Percentiles rank a stretch among this genome's conserved stretches.
These are phyloP conservation scores for Boletus sensibilis DNA, from an alignment of 768 basidiomycete genomes.

Conservation along the genomic window DNA sequence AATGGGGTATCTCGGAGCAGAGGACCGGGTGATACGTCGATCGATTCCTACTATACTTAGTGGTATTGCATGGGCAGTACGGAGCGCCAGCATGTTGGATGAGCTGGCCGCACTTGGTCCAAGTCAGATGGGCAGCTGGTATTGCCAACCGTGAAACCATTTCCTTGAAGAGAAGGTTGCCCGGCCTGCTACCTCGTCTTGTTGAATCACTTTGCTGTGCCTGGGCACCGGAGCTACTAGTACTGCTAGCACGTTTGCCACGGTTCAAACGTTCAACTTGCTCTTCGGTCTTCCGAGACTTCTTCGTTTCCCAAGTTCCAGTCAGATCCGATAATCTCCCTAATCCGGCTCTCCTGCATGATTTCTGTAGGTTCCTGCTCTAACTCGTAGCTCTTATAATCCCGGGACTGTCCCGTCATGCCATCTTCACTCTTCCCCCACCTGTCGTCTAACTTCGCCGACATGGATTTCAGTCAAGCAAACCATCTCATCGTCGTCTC, in stretches of 20 bases:
- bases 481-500: conserved; percentile 91
- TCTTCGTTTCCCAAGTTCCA: conserved; percentile 1
- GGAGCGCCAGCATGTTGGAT: conserved; percentile 1
- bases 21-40: not conserved
- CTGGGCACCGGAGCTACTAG: not conserved
- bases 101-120: not conserved
- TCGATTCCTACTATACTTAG: not conserved
- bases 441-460: conserved; percentile 25
- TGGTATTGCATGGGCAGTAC: not conserved
- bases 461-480: conserved; percentile 49
- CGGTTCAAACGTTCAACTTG: not conserved
- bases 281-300: not conserved
- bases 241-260: not conserved
- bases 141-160: not conserved
- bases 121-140: not conserved
- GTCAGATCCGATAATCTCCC: conserved; percentile 35
- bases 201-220: not conserved
- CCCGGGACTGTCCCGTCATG: conserved; percentile 16
- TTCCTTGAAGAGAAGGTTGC: not conserved
- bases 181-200: not conserved
- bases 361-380: conserved; percentile 20
- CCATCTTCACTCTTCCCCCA: conserved; percentile 27
- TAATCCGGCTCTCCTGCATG: conserved; percentile 27
- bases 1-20: conserved; percentile 15
- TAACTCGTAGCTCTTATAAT: conserved; percentile 31